Base-by-base conservation (phyloP, 192 early-diverging fungal genomes). In the Paraglomus occultum region DNA sequence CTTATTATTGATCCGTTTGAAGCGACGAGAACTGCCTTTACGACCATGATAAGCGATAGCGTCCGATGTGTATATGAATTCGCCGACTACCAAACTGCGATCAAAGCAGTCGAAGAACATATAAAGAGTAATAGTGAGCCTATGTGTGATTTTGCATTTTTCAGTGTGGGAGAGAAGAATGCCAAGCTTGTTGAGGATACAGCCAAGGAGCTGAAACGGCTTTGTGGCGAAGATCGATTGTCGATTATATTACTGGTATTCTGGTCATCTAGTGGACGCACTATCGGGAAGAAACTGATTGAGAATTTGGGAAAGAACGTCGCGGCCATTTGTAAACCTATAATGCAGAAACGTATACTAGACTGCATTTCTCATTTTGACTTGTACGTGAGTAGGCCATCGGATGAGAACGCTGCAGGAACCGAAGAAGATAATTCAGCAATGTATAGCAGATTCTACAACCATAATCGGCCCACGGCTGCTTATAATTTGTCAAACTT, bases 111-210 rank as follows among this genome's bases (percentile, higher is more conserved):
- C 0, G 71, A 76, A 17, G 71, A 66, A 5, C n/a, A 53, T 22
- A 20, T 57, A 23, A 31, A 74, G 17, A 43, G 40, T 5, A 8
- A 66, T 39, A 72, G 74, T 43, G 64, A 72, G 23, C 47, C 73
- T 47, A 53, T 71, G 39, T 76, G 67, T 43, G 75, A 71, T 9
- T 71, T 76, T 23, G 74, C 66, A 47, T 80, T 80, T 60, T 71
- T 80, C 22, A 72, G 65, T 20, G 55, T 70, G 5, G 63, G 72
- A 6, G 31, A 62, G 2, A 54, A 40, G 10, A 80, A 61, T 18
- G 47, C 44, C 2, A 73, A 75, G 17, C 38, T 23, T 2, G 66
- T 69, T 6, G 51, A 70, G n/a, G 61, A 73, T 44, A 68, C 75
- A 0, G 70, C 75, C 12, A 61, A 69, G 48, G 69, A 60, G 9